These are phyloP conservation scores for Lachancea sp. DNA, from an alignment of 805 yeast species.

Conservation along the genomic window DNA sequence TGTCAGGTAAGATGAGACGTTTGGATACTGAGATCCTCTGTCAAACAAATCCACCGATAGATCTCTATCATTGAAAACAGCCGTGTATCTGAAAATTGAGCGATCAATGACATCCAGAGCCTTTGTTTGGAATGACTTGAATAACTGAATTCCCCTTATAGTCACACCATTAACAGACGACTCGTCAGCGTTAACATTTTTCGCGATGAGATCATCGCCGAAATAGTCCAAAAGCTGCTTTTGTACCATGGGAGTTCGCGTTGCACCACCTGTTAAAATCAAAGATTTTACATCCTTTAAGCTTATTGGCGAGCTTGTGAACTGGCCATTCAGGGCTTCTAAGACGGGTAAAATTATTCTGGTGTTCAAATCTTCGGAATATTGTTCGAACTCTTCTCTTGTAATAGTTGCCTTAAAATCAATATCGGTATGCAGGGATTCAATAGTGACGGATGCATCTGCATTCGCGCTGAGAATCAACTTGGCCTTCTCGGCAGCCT, in stretches of 20 bases:
- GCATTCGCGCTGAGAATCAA: slow-evolving; percentile 78
- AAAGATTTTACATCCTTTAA: slow-evolving; percentile 51
- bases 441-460: slow-evolving; percentile 73
- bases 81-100: slow-evolving; percentile 43
- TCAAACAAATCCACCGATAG: slow-evolving; percentile 38
- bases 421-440: slow-evolving; percentile 61
- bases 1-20: slow-evolving; percentile 28
- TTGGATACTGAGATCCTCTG: slow-evolving; percentile 38
- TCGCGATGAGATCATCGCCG: slow-evolving; percentile 59
- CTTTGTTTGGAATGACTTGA: slow-evolving; percentile 60
- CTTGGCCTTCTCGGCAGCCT: slow-evolving; percentile 85
- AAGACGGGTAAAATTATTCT: slow-evolving; percentile 50
- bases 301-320: slow-evolving; percentile 23
- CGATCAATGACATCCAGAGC: slow-evolving; percentile 52
- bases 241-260: slow-evolving; percentile 85
- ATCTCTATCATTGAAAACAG: slow-evolving; percentile 29
- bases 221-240: slow-evolving; percentile 46
- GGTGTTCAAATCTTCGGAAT: slow-evolving; percentile 37
- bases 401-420: slow-evolving; percentile 66
- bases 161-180: slow-evolving; percentile 87
- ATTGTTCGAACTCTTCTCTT: slow-evolving; percentile 75
- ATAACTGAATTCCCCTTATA: slow-evolving; percentile 68
- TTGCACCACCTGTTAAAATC: slow-evolving; percentile 82
- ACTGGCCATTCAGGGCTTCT: slow-evolving; percentile 40
- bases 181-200: slow-evolving; percentile 92